Conservation (phyloP, 2,329 filamentous ascomycete species). For the Fusarium nelsonii region DNA sequence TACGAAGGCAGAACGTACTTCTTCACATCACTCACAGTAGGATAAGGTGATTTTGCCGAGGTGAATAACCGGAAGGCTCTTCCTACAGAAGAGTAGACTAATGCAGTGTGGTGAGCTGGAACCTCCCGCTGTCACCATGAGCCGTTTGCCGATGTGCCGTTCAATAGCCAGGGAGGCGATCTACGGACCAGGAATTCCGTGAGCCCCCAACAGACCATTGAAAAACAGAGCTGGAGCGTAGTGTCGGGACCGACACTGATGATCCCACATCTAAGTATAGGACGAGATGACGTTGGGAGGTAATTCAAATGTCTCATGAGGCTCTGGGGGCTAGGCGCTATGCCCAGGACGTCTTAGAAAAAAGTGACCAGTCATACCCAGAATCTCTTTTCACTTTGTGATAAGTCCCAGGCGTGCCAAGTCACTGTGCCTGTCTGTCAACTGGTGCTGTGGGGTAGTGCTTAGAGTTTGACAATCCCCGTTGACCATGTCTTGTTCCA, state of each 20-base stretch:
- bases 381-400: background rate
- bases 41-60: too few species aligned
- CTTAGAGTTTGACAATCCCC: conserved; percentile 1
- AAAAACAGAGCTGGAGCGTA: too few species aligned
- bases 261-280: background rate
- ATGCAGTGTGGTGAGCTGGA: background rate
- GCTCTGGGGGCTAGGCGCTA: conserved; percentile 4
- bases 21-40: background rate
- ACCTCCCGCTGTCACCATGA: background rate
- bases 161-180: background rate
- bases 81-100: background rate
- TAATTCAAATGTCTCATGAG: background rate
- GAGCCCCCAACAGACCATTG: background rate
- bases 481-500: conserved; percentile 13
- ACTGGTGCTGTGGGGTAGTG: background rate
- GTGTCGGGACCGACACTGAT: background rate
- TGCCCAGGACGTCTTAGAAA: background rate
- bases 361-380: conserved; percentile 9
- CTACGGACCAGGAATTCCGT: background rate
- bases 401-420: background rate
- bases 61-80: background rate
- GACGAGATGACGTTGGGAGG: background rate
- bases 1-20: background rate
- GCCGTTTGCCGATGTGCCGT: background rate
- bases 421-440: conserved; percentile 11